A percentile compares a stretch with the other conserved stretches of the same genome.
Evolutionary conservation across 2,329 filamentous ascomycete species (phyloP).

Genomic region (Pestalotiopsis sp.): DNA sequence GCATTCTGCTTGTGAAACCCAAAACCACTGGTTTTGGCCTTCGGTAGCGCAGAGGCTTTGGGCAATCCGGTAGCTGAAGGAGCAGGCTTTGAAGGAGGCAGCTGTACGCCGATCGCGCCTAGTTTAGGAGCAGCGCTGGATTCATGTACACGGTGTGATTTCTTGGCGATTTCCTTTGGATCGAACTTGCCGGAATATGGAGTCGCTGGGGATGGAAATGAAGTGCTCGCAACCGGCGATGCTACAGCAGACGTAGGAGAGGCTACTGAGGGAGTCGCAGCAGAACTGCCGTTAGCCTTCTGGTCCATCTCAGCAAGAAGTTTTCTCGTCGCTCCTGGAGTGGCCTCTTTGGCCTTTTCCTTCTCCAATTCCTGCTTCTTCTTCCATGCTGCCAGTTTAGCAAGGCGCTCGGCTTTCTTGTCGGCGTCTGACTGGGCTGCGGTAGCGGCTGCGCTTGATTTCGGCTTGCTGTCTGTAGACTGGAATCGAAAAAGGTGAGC

Average conservation of each 20-base stretch:
- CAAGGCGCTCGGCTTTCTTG: constrained; percentile 78
- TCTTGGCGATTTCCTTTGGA: constrained; percentile 84
- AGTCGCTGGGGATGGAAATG: constrained; percentile 54
- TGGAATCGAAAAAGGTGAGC: constrained; percentile 37
- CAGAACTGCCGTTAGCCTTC: constrained; percentile 55
- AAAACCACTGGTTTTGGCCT: constrained; percentile 80
- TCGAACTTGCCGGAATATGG: constrained; percentile 81
- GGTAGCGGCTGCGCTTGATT: constrained; percentile 50
- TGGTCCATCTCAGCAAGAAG: constrained; percentile 75
- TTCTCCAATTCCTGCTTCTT: constrained; percentile 78
- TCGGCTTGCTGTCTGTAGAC: constrained; percentile 43
- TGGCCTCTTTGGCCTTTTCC: constrained; percentile 72
- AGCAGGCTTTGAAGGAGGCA: constrained; percentile 33
- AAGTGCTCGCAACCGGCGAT: constrained; percentile 47
- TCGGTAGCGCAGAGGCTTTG: constrained; percentile 59
- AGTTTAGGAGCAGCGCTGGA: constrained; percentile 56
- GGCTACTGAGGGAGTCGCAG: constrained; percentile 51
- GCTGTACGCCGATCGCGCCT: constrained; percentile 47
- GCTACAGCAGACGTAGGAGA: constrained; percentile 52
- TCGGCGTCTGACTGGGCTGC: constrained; percentile 67
- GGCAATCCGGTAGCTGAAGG: constrained; percentile 24
- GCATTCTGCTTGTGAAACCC: constrained; percentile 72
- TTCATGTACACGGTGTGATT: constrained; percentile 63
- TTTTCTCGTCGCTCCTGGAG: constrained; percentile 65
- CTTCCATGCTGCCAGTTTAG: constrained; percentile 89